These are phyloP conservation scores for Cadophora malorum DNA, from an alignment of 2,329 filamentous ascomycete species.

Conservation along the genomic window DNA sequence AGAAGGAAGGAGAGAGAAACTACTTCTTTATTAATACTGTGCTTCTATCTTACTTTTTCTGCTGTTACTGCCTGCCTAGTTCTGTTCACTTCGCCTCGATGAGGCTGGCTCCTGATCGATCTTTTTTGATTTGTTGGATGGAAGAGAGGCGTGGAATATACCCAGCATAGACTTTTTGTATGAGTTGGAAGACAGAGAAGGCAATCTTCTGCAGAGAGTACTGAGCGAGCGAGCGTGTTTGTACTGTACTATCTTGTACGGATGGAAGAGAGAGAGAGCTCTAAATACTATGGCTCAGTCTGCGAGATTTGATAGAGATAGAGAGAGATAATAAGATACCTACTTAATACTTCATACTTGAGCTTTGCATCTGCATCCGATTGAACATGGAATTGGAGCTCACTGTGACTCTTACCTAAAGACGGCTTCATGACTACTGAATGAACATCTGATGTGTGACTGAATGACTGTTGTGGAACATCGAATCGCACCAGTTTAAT, in stretches of 20 bases:
- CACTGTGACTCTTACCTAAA: neutral
- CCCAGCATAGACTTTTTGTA: constrained; percentile 32
- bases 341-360: constrained; percentile 25
- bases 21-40: constrained; percentile 13
- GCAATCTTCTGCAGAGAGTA: constrained; percentile 29
- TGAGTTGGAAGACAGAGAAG: constrained; percentile 12
- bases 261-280: neutral
- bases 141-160: constrained; percentile 27
- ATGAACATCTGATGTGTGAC: neutral
- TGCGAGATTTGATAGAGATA: constrained; percentile 10
- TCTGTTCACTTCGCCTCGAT: constrained; percentile 16
- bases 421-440: neutral
- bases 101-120: constrained; percentile 32
- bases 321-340: constrained; percentile 25
- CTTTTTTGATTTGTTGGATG: constrained; percentile 5
- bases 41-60: constrained; percentile 19
- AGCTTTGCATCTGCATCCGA: neutral
- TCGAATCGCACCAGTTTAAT: neutral
- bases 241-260: constrained; percentile 3
- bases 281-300: constrained; percentile 12
- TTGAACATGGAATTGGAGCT: neutral
- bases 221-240: neutral
- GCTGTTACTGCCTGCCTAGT: constrained; percentile 9
- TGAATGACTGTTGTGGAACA: neutral
- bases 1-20: constrained; percentile 1